Percentiles rank a stretch among this genome's conserved stretches.
phyloP scores from a whole-genome alignment of 2,329 filamentous ascomycete genomes.

The Sarocladium kiliense region DNA sequence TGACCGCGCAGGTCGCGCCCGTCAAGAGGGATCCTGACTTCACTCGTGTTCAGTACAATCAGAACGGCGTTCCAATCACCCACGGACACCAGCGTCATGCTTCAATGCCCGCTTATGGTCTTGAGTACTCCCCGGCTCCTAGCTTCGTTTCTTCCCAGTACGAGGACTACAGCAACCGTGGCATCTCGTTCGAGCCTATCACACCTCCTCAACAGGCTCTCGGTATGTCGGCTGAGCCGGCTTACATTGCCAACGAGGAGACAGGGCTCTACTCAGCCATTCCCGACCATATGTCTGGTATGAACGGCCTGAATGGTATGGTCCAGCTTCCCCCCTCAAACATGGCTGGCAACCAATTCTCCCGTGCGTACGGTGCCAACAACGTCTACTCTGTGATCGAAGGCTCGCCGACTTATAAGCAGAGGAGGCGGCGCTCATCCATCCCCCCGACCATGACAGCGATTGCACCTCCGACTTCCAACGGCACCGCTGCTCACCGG shows the following conservation, averaged over 20 bases:
- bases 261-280: slow-evolving; percentile 94
- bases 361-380: slow-evolving; percentile 64
- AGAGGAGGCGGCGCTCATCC: slow-evolving; percentile 87
- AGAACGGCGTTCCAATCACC: slow-evolving; percentile 79
- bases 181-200: slow-evolving; percentile 92
- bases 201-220: slow-evolving; percentile 90
- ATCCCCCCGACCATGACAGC: slow-evolving; percentile 74
- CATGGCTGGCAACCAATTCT: slow-evolving; percentile 73
- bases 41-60: slow-evolving; percentile 79
- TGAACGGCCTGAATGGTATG: slow-evolving; percentile 77
- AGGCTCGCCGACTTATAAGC: slow-evolving; percentile 98
- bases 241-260: slow-evolving; percentile 97
- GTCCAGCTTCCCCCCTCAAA: slow-evolving; percentile 87
- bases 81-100: slow-evolving; percentile 87
- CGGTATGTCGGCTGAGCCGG: slow-evolving; percentile 77
- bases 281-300: slow-evolving; percentile 71
- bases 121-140: slow-evolving; percentile 96
- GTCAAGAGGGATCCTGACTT: slow-evolving; percentile 90
- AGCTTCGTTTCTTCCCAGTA: slow-evolving; percentile 99
- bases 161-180: slow-evolving; percentile 95
- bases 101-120: slow-evolving; percentile 92
- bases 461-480: slow-evolving; percentile 62
- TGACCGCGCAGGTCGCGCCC: slow-evolving; percentile 59
- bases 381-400: slow-evolving; percentile 96
- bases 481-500: slow-evolving; percentile 61